A percentile compares a stretch with the other conserved stretches of the same genome.
Conservation (phyloP, 2,329 filamentous ascomycete species). For the Scedosporium apiospermum region DNA sequence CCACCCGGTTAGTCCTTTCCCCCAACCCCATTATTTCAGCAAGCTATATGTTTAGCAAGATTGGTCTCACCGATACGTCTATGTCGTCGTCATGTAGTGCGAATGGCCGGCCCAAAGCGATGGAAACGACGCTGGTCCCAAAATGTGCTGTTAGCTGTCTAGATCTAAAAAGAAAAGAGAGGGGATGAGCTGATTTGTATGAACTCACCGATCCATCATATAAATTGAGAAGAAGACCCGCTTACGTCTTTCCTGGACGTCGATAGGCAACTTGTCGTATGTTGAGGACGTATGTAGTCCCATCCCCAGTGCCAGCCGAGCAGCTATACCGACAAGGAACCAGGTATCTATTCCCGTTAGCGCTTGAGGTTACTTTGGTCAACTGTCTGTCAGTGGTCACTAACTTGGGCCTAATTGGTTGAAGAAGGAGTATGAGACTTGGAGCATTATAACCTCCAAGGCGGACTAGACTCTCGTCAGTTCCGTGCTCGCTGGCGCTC, state of each 20-base stretch:
- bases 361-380: not conserved
- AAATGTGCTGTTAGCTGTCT: not conserved
- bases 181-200: not conserved
- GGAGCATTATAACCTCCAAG: conserved; percentile 32
- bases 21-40: not conserved
- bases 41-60: too few relatives aligned
- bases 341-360: conserved; percentile 25
- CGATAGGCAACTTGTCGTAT: conserved; percentile 21
- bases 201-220: conserved; percentile 34
- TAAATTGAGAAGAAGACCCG: conserved; percentile 36
- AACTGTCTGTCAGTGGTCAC: conserved; percentile 7
- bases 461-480: conserved; percentile 20
- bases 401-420: conserved; percentile 35
- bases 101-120: conserved; percentile 32
- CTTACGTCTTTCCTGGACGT: conserved; percentile 26
- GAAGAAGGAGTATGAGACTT: conserved; percentile 39
- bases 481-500: not conserved
- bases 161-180: not conserved
- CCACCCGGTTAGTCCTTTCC: not conserved
- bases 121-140: conserved; percentile 27
- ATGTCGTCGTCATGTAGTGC: conserved; percentile 36
- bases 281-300: conserved; percentile 27
- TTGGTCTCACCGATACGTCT: conserved; percentile 22
- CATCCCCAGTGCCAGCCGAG: conserved; percentile 31
- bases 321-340: conserved; percentile 34